Conservation (phyloP, 768 basidiomycete species). For the Kwoniella shandongensis region DNA sequence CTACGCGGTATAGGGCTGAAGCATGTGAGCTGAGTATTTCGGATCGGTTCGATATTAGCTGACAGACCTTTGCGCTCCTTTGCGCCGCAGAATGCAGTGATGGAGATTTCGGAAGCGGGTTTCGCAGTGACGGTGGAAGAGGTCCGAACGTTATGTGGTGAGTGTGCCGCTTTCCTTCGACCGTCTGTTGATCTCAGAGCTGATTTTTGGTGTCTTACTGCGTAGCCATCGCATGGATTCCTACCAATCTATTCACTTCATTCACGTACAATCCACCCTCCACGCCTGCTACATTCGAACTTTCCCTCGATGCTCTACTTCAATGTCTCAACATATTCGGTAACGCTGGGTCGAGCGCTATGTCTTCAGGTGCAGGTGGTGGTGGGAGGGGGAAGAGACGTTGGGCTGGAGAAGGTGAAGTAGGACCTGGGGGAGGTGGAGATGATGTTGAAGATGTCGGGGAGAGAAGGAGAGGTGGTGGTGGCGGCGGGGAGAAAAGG, state of each 20-base stretch:
- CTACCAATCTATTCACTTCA: conserved; percentile 73
- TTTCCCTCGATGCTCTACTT: conserved; percentile 77
- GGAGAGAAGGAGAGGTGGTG: conserved; percentile 15
- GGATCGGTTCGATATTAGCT: background rate
- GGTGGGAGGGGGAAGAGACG: conserved; percentile 55
- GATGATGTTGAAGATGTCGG: conserved; percentile 53
- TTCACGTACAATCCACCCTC: conserved; percentile 60
- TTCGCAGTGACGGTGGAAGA: conserved; percentile 82
- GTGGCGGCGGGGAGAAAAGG: conserved; percentile 56
- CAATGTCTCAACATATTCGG: conserved; percentile 94
- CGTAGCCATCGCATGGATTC: conserved; percentile 82
- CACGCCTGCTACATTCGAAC: conserved; percentile 62
- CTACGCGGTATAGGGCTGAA: conserved; percentile 78
- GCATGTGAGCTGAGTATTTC: conserved; percentile 61
- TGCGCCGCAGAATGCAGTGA: conserved; percentile 61
- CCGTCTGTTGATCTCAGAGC: background rate
- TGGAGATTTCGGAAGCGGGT: conserved; percentile 69
- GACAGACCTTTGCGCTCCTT: background rate
- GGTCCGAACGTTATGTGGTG: conserved; percentile 75
- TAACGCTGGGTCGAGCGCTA: conserved; percentile 60
- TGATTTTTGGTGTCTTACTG: background rate
- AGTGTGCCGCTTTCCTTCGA: conserved; percentile 29
- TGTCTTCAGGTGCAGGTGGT: background rate
- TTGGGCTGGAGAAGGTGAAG: conserved; percentile 53
- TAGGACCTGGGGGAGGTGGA: conserved; percentile 50